Evolutionary conservation across 2,329 filamentous ascomycete species (phyloP).

Genomic region (Trichoderma sp.): DNA sequence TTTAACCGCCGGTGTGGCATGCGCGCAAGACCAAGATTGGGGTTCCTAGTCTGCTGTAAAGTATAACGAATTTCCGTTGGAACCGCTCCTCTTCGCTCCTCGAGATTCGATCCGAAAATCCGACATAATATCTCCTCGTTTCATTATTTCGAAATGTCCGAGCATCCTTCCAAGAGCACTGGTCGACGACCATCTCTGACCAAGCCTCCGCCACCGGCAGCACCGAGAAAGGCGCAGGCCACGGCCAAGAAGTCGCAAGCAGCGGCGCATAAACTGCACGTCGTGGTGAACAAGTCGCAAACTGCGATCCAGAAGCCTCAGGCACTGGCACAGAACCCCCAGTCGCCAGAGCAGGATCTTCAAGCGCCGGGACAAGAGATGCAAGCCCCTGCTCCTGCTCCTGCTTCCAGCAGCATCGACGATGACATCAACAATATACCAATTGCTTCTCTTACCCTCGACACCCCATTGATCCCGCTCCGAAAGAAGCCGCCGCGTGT

Average conservation of each 20-base stretch:
- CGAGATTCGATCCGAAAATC: neutral
- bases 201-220: neutral
- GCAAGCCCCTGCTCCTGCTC: neutral
- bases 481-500: conserved; percentile 34
- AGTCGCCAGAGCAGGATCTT: neutral
- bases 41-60: neutral
- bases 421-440: conserved; percentile 44
- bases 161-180: conserved; percentile 29
- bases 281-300: neutral
- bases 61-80: neutral
- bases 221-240: neutral
- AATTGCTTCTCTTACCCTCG: conserved; percentile 48
- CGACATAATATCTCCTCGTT: neutral
- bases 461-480: conserved; percentile 38
- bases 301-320: neutral
- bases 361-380: conserved; percentile 4
- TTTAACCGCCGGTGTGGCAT: conserved; percentile 10
- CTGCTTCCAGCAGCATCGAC: conserved; percentile 36
- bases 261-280: neutral
- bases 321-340: neutral
- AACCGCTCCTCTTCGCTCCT: neutral
- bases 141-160: conserved; percentile 25
- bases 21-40: neutral
- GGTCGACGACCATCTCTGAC: conserved; percentile 23
- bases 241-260: conserved; percentile 9